These are phyloP conservation scores for Neophaeococcomyces mojaviensis DNA, from an alignment of 2,329 filamentous ascomycete species.

Conservation along the genomic window DNA sequence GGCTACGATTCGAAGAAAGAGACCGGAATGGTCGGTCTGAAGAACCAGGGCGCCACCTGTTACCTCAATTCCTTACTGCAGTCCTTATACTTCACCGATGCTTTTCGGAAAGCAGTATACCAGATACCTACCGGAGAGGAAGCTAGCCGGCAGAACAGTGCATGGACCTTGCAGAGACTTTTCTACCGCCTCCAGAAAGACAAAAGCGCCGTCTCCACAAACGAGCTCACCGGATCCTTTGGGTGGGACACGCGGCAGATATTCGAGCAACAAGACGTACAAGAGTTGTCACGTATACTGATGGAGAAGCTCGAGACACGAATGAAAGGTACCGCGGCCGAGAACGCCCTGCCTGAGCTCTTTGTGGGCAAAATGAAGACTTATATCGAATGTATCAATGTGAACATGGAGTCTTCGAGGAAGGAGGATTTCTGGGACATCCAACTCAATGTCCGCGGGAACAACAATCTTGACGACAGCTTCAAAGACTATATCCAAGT, in stretches of 20 bases:
- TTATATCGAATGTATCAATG: slow-evolving; percentile 97
- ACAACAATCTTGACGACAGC: slow-evolving; percentile 85
- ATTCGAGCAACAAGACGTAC: slow-evolving; percentile 97
- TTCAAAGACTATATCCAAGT: slow-evolving; percentile 96
- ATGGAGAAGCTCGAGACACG: slow-evolving; percentile 96
- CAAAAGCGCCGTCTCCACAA: slow-evolving; percentile 73
- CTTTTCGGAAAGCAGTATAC: slow-evolving; percentile 95
- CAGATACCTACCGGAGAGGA: slow-evolving; percentile 90
- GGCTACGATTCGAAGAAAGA: slow-evolving; percentile 98
- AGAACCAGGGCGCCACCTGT: slow-evolving; percentile 92
- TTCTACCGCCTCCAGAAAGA: slow-evolving; percentile 94
- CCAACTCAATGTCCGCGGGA: slow-evolving; percentile 90
- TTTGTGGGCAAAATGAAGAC: slow-evolving; percentile 98
- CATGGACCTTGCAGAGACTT: slow-evolving; percentile 84
- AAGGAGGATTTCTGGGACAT: slow-evolving; percentile 99
- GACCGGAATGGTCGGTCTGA: slow-evolving; percentile 91
- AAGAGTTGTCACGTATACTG: slow-evolving; percentile 89
- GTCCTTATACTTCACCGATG: slow-evolving; percentile 79
- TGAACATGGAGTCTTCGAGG: slow-evolving; percentile 91
- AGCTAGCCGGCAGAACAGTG: slow-evolving; percentile 73
- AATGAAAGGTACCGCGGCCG: slow-evolving; percentile 93
- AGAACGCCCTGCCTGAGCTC: slow-evolving; percentile 80
- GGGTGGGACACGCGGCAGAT: slow-evolving; percentile 98
- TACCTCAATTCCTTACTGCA: slow-evolving; percentile 80
- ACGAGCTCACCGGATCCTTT: slow-evolving; percentile 90